These are phyloP conservation scores for Thermomucor indicae-seudaticae DNA, from an alignment of 371 early-diverging fungal species.

Conservation along the genomic window DNA sequence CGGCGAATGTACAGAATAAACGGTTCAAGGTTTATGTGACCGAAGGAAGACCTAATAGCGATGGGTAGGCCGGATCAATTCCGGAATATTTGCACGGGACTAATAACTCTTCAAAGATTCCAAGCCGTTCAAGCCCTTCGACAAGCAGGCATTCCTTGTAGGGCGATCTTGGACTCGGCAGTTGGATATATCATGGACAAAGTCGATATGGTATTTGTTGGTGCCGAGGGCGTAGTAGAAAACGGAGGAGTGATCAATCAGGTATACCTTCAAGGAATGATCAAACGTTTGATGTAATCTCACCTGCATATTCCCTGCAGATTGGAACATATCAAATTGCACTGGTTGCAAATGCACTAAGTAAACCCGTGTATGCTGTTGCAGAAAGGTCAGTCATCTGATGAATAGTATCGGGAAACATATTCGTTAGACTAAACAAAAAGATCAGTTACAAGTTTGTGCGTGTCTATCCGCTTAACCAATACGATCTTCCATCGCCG, in stretches of 20 bases:
- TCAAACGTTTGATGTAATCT: constrained; percentile 71
- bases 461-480: constrained; percentile 83
- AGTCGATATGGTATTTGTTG: constrained; percentile 92
- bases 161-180: constrained; percentile 88
- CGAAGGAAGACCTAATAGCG: constrained; percentile 77
- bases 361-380: constrained; percentile 93
- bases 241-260: constrained; percentile 97
- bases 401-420: no score
- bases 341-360: constrained; percentile 88
- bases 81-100: not conserved
- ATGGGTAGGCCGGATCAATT: constrained; percentile 55
- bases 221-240: constrained; percentile 97
- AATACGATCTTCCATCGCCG: constrained; percentile 77
- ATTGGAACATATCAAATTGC: constrained; percentile 93
- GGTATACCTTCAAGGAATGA: constrained; percentile 57
- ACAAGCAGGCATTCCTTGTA: constrained; percentile 78
- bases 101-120: constrained; percentile 34
- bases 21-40: constrained; percentile 87
- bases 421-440: no score
- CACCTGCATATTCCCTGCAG: constrained; percentile 19
- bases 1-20: constrained; percentile 69
- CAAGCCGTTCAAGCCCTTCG: constrained; percentile 74
- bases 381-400: constrained; percentile 83
- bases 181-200: constrained; percentile 93
- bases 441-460: constrained; percentile 94